Conservation (phyloP, 495 filamentous ascomycete species). For the Glarea lozoyensis region DNA sequence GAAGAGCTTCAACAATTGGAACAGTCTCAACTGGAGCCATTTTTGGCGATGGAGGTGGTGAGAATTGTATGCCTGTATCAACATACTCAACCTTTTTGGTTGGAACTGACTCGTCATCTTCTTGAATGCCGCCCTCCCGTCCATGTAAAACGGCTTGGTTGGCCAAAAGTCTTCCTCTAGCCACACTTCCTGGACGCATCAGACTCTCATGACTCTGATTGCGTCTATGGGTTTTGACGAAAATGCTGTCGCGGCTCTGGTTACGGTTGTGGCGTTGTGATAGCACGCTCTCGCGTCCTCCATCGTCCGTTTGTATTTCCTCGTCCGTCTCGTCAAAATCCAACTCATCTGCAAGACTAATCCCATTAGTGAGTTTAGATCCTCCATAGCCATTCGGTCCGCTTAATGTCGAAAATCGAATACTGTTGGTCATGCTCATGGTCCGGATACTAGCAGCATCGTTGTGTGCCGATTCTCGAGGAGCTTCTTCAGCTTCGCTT, state of each 20-base stretch:
- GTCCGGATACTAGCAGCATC: constrained; percentile 72
- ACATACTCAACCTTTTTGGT: constrained; percentile 38
- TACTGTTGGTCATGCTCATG: constrained; percentile 66
- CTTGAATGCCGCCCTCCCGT: constrained; percentile 38
- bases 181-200: constrained; percentile 38
- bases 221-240: constrained; percentile 31
- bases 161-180: constrained; percentile 34
- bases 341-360: constrained; percentile 85
- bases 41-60: constrained; percentile 68
- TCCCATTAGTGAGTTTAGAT: constrained; percentile 49
- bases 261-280: constrained; percentile 31
- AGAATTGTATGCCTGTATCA: constrained; percentile 72
- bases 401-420: constrained; percentile 59
- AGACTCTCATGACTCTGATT: constrained; percentile 43
- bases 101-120: constrained; percentile 30
- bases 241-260: constrained; percentile 34
- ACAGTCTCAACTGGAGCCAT: constrained; percentile 22
- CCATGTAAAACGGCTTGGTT: constrained; percentile 39
- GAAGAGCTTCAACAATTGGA: constrained; percentile 26
- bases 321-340: constrained; percentile 74
- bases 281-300: constrained; percentile 44
- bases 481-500: constrained; percentile 42
- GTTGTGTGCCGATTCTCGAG: constrained; percentile 32
- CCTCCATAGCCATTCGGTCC: constrained; percentile 35
- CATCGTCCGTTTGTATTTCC: constrained; percentile 39